phyloP scores from a whole-genome alignment of 805 yeast genomes.

The Scheffersomyces stipitis region DNA sequence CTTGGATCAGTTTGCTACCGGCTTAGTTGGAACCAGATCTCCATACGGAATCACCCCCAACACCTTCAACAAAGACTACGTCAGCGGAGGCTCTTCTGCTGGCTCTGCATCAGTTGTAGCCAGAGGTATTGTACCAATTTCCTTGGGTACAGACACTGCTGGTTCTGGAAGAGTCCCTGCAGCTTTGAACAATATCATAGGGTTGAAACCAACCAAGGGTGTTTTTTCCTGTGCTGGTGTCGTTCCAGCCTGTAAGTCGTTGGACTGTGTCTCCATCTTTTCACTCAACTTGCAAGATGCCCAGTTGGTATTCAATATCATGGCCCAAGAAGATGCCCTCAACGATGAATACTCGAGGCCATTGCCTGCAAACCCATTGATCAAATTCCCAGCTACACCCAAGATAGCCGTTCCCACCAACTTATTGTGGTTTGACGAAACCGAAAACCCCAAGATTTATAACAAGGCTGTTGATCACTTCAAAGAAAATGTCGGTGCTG shows the following conservation, averaged over 20 bases:
- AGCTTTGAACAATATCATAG: constrained; percentile 85
- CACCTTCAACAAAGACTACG: constrained; percentile 73
- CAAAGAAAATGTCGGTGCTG: constrained; percentile 46
- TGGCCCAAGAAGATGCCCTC: constrained; percentile 68
- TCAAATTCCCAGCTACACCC: constrained; percentile 57
- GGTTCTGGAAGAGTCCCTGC: constrained; percentile 99
- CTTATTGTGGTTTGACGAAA: constrained; percentile 79
- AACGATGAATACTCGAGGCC: constrained; percentile 80
- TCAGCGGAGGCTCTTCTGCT: constrained; percentile 93
- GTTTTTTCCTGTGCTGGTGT: constrained; percentile 84
- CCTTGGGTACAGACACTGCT: constrained; percentile 96
- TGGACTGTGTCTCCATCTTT: constrained; percentile 90
- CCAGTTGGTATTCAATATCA: constrained; percentile 65
- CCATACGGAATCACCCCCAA: constrained; percentile 91
- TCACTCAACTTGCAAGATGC: constrained; percentile 80
- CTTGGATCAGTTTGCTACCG: constrained; percentile 96
- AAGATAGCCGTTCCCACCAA: constrained; percentile 74
- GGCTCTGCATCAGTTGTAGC: constrained; percentile 95
- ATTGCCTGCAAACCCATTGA: constrained; percentile 65
- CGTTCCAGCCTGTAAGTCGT: constrained; percentile 95
- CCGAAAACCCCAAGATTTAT: constrained; percentile 71
- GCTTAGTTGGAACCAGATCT: constrained; percentile 91
- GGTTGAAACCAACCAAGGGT: constrained; percentile 92
- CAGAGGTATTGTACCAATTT: constrained; percentile 82
- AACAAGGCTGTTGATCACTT: constrained; percentile 53